Evolutionary conservation across 2,329 filamentous ascomycete genomes (phyloP).

Genomic region (Whalleya microplaca): DNA sequence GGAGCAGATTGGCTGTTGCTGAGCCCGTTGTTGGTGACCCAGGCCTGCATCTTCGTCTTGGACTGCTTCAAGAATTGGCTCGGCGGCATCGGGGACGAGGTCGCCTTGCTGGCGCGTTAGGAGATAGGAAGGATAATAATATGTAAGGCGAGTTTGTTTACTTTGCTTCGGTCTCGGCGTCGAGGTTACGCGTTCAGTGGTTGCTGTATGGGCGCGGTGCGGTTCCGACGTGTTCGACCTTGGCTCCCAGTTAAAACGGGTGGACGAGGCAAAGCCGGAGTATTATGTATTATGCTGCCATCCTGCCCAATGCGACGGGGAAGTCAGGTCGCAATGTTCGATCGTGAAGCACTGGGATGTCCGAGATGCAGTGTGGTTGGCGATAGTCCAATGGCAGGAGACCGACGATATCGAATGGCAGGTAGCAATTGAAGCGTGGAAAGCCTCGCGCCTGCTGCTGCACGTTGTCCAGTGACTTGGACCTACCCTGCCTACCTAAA

Average conservation of each 20-base stretch:
- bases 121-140: conserved; percentile 17
- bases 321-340: conserved; percentile 36
- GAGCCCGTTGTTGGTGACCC: conserved; percentile 37
- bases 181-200: conserved; percentile 19
- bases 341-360: conserved; percentile 13
- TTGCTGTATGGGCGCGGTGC: conserved; percentile 16
- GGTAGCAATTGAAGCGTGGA: not conserved
- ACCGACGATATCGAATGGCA: conserved; percentile 2
- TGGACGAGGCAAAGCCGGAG: conserved; percentile 27
- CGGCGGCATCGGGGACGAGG: conserved; percentile 34
- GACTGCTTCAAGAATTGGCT: conserved; percentile 38
- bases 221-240: conserved; percentile 29
- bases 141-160: conserved; percentile 25
- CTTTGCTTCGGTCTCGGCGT: conserved; percentile 18
- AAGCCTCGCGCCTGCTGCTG: conserved; percentile 21
- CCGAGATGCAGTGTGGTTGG: conserved; percentile 20
- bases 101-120: conserved; percentile 6
- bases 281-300: conserved; percentile 37
- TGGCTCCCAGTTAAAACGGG: conserved; percentile 25
- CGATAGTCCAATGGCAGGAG: conserved; percentile 30
- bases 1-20: conserved; percentile 31
- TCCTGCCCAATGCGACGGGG: conserved; percentile 35
- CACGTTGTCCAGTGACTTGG: conserved; percentile 23
- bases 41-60: conserved; percentile 40
- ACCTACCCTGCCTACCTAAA: too few relatives aligned